Conservation (phyloP, 2,329 filamentous ascomycete genomes). For the Talaromyces islandicus region DNA sequence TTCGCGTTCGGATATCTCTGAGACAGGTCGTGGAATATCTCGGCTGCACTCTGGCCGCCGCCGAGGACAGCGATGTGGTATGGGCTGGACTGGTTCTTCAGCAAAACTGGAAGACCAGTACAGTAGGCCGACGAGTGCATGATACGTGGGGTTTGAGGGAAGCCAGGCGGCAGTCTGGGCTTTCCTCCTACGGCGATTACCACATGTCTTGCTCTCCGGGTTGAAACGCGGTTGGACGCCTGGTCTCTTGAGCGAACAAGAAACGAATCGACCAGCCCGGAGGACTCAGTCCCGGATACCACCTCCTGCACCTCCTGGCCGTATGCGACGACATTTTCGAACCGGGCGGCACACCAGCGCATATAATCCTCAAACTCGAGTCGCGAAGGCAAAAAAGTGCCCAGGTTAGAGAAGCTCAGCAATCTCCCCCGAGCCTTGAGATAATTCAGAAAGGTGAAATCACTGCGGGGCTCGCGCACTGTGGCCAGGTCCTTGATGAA, state of each 20-base stretch:
- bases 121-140: slow-evolving; percentile 88
- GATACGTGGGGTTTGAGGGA: slow-evolving; percentile 65
- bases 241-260: slow-evolving; percentile 60
- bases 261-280: slow-evolving; percentile 54
- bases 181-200: slow-evolving; percentile 63
- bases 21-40: slow-evolving; percentile 90
- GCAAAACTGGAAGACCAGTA: slow-evolving; percentile 28
- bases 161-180: slow-evolving; percentile 63
- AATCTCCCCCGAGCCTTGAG: slow-evolving; percentile 75
- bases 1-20: slow-evolving; percentile 73
- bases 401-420: slow-evolving; percentile 83
- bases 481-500: slow-evolving; percentile 96
- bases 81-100: slow-evolving; percentile 33
- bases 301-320: slow-evolving; percentile 70
- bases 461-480: slow-evolving; percentile 75
- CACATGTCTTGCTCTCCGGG: slow-evolving; percentile 43
- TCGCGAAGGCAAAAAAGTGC: slow-evolving; percentile 79
- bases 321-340: slow-evolving; percentile 68
- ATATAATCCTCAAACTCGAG: slow-evolving; percentile 95
- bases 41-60: slow-evolving; percentile 85
- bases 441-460: slow-evolving; percentile 96
- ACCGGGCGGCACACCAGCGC: slow-evolving; percentile 80
- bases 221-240: slow-evolving; percentile 38
- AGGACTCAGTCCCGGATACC: slow-evolving; percentile 40
- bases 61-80: slow-evolving; percentile 81